phyloP scores from a whole-genome alignment of 2,329 filamentous ascomycete genomes.

The Thermoascus crustaceus region DNA sequence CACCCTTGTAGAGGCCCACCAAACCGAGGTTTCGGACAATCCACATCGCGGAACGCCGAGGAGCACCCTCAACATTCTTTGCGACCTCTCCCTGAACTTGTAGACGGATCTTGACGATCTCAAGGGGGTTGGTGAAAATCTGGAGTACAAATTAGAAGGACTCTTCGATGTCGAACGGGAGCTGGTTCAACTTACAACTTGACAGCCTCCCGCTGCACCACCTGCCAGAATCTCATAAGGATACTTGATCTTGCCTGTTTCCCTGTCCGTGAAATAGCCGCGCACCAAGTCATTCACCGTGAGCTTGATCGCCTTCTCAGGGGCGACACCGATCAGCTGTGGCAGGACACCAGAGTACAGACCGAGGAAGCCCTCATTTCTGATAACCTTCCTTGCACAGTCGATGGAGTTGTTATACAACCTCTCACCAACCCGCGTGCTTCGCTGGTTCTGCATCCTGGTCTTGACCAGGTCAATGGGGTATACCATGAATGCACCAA shows the following conservation, averaged over 20 bases:
- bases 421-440: conserved; percentile 69
- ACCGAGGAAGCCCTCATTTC: conserved; percentile 82
- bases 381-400: conserved; percentile 85
- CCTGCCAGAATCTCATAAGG: conserved; percentile 74
- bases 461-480: conserved; percentile 99
- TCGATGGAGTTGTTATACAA: conserved; percentile 97
- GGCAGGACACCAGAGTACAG: conserved; percentile 92
- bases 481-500: conserved; percentile 99
- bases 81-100: conserved; percentile 95
- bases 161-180: conserved; percentile 3
- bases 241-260: conserved; percentile 63
- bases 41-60: conserved; percentile 92
- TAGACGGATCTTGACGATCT: conserved; percentile 98
- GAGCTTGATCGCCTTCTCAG: conserved; percentile 98
- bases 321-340: conserved; percentile 94
- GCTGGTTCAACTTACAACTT: conserved; percentile 65
- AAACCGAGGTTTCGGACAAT: conserved; percentile 93
- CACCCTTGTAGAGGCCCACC: conserved; percentile 92
- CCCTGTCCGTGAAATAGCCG: conserved; percentile 62
- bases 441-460: conserved; percentile 93
- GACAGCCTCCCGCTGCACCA: conserved; percentile 82
- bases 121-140: conserved; percentile 95
- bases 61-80: conserved; percentile 72
- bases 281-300: conserved; percentile 95
- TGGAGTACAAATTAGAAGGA: conserved; percentile 26